These are phyloP conservation scores for Mycosphaerella arachidis DNA, from an alignment of 2,329 filamentous ascomycete species.

Conservation along the genomic window DNA sequence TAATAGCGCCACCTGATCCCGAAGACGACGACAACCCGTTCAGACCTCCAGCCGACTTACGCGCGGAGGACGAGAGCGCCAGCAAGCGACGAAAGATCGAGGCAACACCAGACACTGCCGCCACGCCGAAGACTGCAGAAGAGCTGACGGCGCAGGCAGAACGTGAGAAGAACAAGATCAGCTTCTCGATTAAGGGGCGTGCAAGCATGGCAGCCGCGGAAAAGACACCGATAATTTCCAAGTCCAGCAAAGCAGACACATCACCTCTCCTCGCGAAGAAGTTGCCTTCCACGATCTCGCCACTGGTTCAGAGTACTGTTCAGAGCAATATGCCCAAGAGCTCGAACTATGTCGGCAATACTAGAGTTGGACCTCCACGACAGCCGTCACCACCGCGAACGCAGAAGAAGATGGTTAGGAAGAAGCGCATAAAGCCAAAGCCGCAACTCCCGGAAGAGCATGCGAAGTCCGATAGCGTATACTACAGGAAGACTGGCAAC, in stretches of 20 bases:
- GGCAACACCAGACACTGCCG: conserved; percentile 3
- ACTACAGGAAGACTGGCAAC: conserved; percentile 93
- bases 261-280: conserved; percentile 49
- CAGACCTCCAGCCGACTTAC: conserved; percentile 60
- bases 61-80: conserved; percentile 58
- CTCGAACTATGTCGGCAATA: conserved; percentile 32
- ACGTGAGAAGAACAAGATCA: conserved; percentile 60
- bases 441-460: conserved; percentile 69
- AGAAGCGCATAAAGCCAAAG: conserved; percentile 66
- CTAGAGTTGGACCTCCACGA: conserved; percentile 23
- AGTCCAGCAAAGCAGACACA: conserved; percentile 19
- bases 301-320: conserved; percentile 25
- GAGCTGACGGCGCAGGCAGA: conserved; percentile 40
- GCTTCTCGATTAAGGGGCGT: conserved; percentile 84
- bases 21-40: conserved; percentile 59
- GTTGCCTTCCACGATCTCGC: conserved; percentile 25
- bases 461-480: conserved; percentile 78
- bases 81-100: conserved; percentile 26
- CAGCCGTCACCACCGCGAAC: conserved; percentile 20
- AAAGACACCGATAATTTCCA: conserved; percentile 18
- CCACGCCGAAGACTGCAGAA: conserved; percentile 18
- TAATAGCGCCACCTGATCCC: conserved; percentile 31
- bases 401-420: conserved; percentile 55
- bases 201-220: conserved; percentile 47
- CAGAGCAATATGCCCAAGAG: conserved; percentile 30